A percentile compares a stretch with the other conserved stretches of the same genome.
Conservation (phyloP, 108 stramenopile species). For the Fragilariopsis cylindrus region DNA sequence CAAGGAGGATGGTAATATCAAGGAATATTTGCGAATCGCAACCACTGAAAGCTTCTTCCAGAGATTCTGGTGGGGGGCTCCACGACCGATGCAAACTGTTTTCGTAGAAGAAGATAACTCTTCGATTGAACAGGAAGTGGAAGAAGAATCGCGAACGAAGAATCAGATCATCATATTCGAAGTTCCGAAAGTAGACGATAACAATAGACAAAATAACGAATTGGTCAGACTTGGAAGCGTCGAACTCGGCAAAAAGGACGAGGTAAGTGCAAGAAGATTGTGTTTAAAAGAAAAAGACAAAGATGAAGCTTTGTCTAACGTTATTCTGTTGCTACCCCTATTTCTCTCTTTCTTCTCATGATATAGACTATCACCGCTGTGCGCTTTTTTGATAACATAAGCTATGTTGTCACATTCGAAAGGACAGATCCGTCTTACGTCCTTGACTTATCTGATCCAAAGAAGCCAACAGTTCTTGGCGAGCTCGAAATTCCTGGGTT, state of each 20-base stretch:
- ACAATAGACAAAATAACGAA: not conserved
- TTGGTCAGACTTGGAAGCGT: conserved; percentile 34
- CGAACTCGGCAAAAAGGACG: conserved; percentile 41
- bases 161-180: conserved; percentile 35
- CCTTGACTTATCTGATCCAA: conserved; percentile 34
- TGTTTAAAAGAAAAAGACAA: not conserved
- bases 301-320: not conserved
- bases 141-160: conserved; percentile 20
- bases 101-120: no score
- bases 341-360: not conserved
- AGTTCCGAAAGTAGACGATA: conserved; percentile 11
- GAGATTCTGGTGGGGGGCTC: conserved; percentile 3
- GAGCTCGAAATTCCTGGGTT: conserved; percentile 59
- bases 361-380: conserved; percentile 36
- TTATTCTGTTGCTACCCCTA: no score
- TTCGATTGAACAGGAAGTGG: no score
- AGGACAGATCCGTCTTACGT: conserved; percentile 57
- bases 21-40: conserved; percentile 46
- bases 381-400: conserved; percentile 52
- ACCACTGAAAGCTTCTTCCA: conserved; percentile 28
- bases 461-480: conserved; percentile 28
- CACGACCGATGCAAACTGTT: not conserved
- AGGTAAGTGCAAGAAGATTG: conserved; percentile 18
- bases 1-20: conserved; percentile 10
- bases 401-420: conserved; percentile 59